Percentiles rank a stretch among this genome's conserved stretches.
Conservation (phyloP, 1,284 basidiomycete genomes). For the Malassezia furfur region DNA sequence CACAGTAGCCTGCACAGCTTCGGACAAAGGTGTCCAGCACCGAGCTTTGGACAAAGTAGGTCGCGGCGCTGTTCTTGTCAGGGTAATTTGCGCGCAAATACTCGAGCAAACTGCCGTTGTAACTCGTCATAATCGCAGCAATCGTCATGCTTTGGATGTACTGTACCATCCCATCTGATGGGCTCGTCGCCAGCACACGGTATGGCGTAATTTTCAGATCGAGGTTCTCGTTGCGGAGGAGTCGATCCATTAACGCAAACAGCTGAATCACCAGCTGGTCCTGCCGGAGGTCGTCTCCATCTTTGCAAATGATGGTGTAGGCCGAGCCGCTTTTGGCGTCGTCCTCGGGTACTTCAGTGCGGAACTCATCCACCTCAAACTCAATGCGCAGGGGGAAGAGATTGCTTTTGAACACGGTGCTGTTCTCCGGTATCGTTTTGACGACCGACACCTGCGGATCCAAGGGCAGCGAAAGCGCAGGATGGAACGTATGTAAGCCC, state of each 20-base stretch:
- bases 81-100: conserved; percentile 77
- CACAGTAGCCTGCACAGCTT: conserved; percentile 96
- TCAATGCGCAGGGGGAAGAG: conserved; percentile 82
- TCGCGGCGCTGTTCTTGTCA: conserved; percentile 81
- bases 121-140: conserved; percentile 70
- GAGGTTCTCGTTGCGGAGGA: conserved; percentile 86
- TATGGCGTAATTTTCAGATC: conserved; percentile 88
- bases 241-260: conserved; percentile 90
- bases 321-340: background rate
- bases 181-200: conserved; percentile 83
- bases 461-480: conserved; percentile 59
- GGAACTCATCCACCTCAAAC: conserved; percentile 51
- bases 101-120: conserved; percentile 68
- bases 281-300: conserved; percentile 95
- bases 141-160: conserved; percentile 92
- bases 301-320: conserved; percentile 94
- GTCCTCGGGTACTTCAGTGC: conserved; percentile 29
- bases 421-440: conserved; percentile 80
- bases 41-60: conserved; percentile 77
- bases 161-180: conserved; percentile 87
- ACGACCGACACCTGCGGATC: conserved; percentile 72
- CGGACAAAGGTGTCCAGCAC: conserved; percentile 94
- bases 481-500: conserved; percentile 49
- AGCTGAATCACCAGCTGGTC: conserved; percentile 95
- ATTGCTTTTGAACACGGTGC: conserved; percentile 94